phyloP scores from a whole-genome alignment of 345 rosid species.

The Limnanthes douglasii region DNA sequence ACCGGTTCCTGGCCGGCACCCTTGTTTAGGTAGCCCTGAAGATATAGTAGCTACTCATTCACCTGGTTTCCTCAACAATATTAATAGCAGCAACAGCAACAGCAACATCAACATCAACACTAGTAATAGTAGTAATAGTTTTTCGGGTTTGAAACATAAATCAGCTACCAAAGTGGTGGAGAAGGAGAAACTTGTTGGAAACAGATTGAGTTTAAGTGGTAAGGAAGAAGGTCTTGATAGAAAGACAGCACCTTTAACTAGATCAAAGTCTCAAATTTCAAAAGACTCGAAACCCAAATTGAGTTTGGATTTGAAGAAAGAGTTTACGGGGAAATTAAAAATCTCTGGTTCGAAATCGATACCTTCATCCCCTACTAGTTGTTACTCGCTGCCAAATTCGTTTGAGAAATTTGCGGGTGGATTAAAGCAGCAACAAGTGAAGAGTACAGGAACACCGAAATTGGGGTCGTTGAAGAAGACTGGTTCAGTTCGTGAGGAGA shows the following conservation, averaged over 20 bases:
- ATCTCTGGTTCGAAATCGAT: constrained; percentile 54
- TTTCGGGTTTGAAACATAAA: constrained; percentile 33
- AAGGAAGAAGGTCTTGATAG: constrained; percentile 32
- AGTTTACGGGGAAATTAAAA: constrained; percentile 34
- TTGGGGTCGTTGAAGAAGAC: constrained; percentile 33
- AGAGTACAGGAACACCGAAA: constrained; percentile 39
- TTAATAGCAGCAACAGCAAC: constrained; percentile 7
- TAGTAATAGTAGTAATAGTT: constrained; percentile 12
- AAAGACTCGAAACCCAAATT: constrained; percentile 27
- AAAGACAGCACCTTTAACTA: constrained; percentile 18
- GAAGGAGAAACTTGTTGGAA: constrained; percentile 29
- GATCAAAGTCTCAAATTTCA: constrained; percentile 42
- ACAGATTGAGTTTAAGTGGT: constrained; percentile 31
- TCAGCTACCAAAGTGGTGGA: constrained; percentile 22
- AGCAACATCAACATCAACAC: constrained; percentile 6
- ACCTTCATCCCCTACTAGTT: constrained; percentile 82
- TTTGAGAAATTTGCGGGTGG: constrained; percentile 81
- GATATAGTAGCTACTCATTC: constrained; percentile 85
- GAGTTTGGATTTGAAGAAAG: constrained; percentile 47
- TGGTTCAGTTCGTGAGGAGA: constrained; percentile 32
- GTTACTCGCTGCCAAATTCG: constrained; percentile 71
- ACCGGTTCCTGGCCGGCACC: constrained; percentile 93
- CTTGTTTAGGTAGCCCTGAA: constrained; percentile 91
- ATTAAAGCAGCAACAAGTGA: constrained; percentile 46
- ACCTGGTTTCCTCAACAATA: constrained; percentile 49